Conservation (phyloP, 2,329 filamentous ascomycete species). For the Sclerotiophoma versabilis region DNA sequence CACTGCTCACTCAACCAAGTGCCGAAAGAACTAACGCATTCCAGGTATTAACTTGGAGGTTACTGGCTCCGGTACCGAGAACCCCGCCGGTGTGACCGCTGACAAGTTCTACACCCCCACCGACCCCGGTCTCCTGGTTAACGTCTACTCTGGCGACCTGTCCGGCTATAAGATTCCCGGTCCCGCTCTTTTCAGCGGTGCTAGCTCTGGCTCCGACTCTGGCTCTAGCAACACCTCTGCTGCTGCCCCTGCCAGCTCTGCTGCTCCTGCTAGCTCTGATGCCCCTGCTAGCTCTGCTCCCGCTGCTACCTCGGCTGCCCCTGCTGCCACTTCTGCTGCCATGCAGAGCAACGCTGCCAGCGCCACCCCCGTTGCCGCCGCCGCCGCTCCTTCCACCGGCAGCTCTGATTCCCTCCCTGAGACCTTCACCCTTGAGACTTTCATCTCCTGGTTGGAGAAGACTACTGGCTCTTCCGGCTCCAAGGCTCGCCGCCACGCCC, state of each 20-base stretch:
- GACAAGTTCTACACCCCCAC: slow-evolving; percentile 63
- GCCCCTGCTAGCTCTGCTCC: slow-evolving; percentile 13
- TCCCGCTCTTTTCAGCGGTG: slow-evolving; percentile 49
- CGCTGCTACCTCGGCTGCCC: slow-evolving; percentile 12
- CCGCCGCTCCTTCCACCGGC: slow-evolving; percentile 16
- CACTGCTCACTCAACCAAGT: slow-evolving; percentile 13
- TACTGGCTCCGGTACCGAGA: slow-evolving; percentile 60
- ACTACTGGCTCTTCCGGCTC: slow-evolving; percentile 27
- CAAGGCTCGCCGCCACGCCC: slow-evolving; percentile 30
- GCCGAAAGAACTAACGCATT: neutral
- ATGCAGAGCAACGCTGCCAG: neutral
- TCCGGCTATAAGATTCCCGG: slow-evolving; percentile 60
- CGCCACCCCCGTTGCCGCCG: slow-evolving; percentile 4
- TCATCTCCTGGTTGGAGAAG: slow-evolving; percentile 34
- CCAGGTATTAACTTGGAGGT: slow-evolving; percentile 61
- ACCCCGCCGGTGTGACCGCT: slow-evolving; percentile 54
- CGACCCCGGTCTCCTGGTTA: slow-evolving; percentile 66
- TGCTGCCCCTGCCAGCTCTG: slow-evolving; percentile 17
- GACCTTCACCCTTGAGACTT: slow-evolving; percentile 32
- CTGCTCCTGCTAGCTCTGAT: slow-evolving; percentile 2
- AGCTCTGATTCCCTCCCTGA: slow-evolving; percentile 18
- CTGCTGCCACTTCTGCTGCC: slow-evolving; percentile 17
- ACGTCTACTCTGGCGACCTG: slow-evolving; percentile 60
- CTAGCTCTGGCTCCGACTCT: slow-evolving; percentile 21
- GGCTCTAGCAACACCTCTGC: slow-evolving; percentile 14